phyloP scores from a whole-genome alignment of 441 rosid species.

The Corymbia citriodora region DNA sequence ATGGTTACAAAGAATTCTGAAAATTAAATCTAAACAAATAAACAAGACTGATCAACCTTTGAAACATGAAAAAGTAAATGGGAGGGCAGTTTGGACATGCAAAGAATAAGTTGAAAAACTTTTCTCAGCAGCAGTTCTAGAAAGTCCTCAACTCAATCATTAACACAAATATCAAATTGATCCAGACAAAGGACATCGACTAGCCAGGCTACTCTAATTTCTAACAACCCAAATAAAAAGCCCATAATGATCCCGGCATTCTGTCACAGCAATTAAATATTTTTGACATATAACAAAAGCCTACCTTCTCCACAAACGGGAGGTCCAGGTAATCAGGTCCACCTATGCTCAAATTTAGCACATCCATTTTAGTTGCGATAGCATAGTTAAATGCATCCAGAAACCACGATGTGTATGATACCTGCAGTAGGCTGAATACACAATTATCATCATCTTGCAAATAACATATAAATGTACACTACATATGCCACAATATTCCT shows the following conservation, averaged over 20 bases:
- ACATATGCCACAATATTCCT: neutral
- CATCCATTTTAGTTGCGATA: conserved; percentile 91
- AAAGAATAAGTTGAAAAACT: neutral
- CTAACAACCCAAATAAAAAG: neutral
- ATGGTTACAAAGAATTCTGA: neutral
- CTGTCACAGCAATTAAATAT: neutral
- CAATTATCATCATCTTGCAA: conserved; percentile 70
- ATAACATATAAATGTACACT: neutral
- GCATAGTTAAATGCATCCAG: conserved; percentile 99
- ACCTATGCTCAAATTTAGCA: conserved; percentile 95
- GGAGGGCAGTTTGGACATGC: neutral
- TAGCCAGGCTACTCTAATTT: neutral
- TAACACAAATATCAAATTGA: neutral
- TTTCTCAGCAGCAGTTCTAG: neutral
- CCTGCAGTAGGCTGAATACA: conserved; percentile 97
- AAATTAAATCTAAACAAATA: neutral
- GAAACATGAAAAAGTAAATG: neutral
- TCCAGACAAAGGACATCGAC: neutral
- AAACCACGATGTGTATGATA: conserved; percentile 98
- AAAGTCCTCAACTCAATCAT: neutral
- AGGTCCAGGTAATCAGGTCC: conserved; percentile 99
- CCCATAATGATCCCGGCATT: neutral
- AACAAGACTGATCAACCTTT: neutral
- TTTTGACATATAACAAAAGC: neutral
- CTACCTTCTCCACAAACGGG: conserved; percentile 97